A percentile compares a stretch with the other conserved stretches of the same genome.
phyloP scores from a whole-genome alignment of 257 asterid genomes.

The Ocimum tenuiflorum region DNA sequence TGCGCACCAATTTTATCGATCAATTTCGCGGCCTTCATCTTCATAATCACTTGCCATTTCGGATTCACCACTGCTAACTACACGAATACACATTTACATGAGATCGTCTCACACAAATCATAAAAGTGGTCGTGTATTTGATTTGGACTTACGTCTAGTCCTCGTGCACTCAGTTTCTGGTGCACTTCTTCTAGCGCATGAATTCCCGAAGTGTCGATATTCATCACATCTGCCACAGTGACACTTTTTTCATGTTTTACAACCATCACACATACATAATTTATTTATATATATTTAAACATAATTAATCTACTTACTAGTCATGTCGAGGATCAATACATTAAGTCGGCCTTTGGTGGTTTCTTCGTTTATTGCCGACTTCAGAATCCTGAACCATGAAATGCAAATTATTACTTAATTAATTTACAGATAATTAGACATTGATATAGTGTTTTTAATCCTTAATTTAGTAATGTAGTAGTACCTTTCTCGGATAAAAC shows the following conservation, averaged over 20 bases:
- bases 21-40: constrained; percentile 54
- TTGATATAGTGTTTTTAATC: no score
- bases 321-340: constrained; percentile 56
- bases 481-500: constrained; percentile 66
- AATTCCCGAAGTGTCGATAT: constrained; percentile 71
- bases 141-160: constrained; percentile 37
- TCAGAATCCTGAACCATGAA: constrained; percentile 38
- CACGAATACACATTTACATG: background rate
- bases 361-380: constrained; percentile 30
- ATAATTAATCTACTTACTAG: constrained; percentile 42
- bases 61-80: constrained; percentile 71
- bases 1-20: constrained; percentile 46
- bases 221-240: constrained; percentile 45
- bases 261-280: no score
- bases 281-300: no score
- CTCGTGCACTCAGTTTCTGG: constrained; percentile 34
- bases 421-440: no score
- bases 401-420: no score
- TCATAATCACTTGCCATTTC: constrained; percentile 70
- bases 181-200: constrained; percentile 58
- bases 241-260: background rate
- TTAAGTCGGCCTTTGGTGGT: constrained; percentile 31
- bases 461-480: no score
- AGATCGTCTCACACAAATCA: background rate
- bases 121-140: no score